Conservation (phyloP, 371 early-diverging fungal species). For the Lichtheimia corymbifera region DNA sequence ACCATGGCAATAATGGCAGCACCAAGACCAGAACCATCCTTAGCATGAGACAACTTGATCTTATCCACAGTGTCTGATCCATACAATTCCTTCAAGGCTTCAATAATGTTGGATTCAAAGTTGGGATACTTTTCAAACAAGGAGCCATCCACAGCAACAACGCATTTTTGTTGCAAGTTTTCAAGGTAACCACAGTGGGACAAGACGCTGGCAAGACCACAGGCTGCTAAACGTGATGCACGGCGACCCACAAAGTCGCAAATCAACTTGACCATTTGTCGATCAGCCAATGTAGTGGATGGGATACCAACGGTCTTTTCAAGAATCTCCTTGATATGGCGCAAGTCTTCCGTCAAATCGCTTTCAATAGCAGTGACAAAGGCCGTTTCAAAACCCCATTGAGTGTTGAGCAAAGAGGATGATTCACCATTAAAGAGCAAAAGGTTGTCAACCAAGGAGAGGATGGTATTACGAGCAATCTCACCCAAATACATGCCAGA, state of each 20-base stretch:
- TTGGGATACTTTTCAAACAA: constrained; percentile 90
- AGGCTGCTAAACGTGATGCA: constrained; percentile 84
- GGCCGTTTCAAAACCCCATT: constrained; percentile 86
- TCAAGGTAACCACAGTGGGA: constrained; percentile 30
- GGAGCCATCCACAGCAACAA: constrained; percentile 81
- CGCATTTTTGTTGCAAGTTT: constrained; percentile 19
- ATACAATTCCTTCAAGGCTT: constrained; percentile 69
- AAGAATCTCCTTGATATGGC: constrained; percentile 70
- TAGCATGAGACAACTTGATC: constrained; percentile 40
- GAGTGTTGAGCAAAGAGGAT: constrained; percentile 69
- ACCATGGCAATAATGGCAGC: constrained; percentile 54
- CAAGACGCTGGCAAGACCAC: constrained; percentile 81
- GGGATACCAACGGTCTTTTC: constrained; percentile 72
- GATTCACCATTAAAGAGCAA: constrained; percentile 57
- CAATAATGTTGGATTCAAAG: constrained; percentile 78
- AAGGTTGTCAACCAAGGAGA: constrained; percentile 64
- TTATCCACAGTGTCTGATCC: constrained; percentile 54
- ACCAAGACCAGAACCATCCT: constrained; percentile 52
- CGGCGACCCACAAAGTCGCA: constrained; percentile 85
- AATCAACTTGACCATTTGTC: constrained; percentile 77
- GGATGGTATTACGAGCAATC: constrained; percentile 66
- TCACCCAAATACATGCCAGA: constrained; percentile 87
- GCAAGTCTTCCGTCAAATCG: constrained; percentile 70
- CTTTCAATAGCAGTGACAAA: constrained; percentile 89
- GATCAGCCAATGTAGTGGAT: constrained; percentile 73